A percentile compares a stretch with the other conserved stretches of the same genome.
Evolutionary conservation across 768 basidiomycete species (phyloP).

Genomic region (Lactifluus hygrophoroides): DNA sequence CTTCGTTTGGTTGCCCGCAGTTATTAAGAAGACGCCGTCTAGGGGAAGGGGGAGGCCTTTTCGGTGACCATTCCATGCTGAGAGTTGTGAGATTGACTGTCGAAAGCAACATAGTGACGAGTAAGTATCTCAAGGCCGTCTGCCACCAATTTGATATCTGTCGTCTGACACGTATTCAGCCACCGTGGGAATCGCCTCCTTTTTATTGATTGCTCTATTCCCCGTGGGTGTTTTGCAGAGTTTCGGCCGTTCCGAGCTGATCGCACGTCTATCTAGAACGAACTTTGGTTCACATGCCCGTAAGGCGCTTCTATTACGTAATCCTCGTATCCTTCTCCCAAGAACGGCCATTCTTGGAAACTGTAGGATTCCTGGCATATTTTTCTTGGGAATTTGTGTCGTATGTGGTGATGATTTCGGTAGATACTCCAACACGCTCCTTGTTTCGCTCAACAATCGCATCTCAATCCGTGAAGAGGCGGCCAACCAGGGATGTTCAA

Average conservation of each 20-base stretch:
- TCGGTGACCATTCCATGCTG: neutral
- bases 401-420: neutral
- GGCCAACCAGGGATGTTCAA: too few species aligned
- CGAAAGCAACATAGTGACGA: too few species aligned
- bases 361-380: neutral
- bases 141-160: neutral
- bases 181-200: neutral
- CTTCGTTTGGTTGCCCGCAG: neutral
- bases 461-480: neutral
- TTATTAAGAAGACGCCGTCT: neutral
- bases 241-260: neutral
- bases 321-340: too few species aligned
- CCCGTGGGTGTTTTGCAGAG: neutral
- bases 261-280: neutral
- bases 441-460: constrained; percentile 6
- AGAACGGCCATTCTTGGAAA: constrained; percentile 1
- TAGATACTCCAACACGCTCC: constrained; percentile 1
- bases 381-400: too few species aligned
- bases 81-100: too few species aligned
- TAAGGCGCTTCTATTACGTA: neutral
- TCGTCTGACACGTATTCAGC: neutral
- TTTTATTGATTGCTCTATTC: neutral
- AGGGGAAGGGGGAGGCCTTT: neutral
- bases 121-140: too few species aligned
- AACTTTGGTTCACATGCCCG: constrained; percentile 8